phyloP scores from a whole-genome alignment of 441 rosid species.

The Jatropha multifida region DNA sequence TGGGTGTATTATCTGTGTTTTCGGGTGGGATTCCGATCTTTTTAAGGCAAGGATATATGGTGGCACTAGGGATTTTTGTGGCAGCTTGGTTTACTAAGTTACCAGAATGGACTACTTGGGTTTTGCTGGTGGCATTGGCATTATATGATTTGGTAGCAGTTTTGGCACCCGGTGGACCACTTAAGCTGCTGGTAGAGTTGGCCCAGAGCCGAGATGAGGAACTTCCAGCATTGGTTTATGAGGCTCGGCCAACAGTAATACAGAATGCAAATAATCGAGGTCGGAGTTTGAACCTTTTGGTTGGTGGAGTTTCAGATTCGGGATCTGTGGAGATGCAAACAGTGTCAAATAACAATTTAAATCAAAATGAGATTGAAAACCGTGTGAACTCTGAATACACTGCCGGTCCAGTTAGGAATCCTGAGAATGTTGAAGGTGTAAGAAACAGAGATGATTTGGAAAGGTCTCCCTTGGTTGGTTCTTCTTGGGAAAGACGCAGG shows the following conservation, averaged over 20 bases:
- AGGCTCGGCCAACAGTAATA: conserved; percentile 79
- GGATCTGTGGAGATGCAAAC: conserved; percentile 80
- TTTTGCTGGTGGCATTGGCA: conserved; percentile 79
- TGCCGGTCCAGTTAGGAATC: conserved; percentile 30
- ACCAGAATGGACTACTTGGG: conserved; percentile 98
- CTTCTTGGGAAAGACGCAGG: conserved; percentile 35
- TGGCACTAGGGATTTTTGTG: conserved; percentile 73
- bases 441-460: conserved; percentile 43
- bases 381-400: conserved; percentile 28
- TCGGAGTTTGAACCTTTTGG: conserved; percentile 56
- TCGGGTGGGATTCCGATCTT: conserved; percentile 73
- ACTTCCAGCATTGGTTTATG: conserved; percentile 92
- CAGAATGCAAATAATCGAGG: conserved; percentile 35
- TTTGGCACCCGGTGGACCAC: conserved; percentile 96
- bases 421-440: conserved; percentile 35
- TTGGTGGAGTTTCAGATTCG: conserved; percentile 63
- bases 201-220: conserved; percentile 90
- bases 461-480: conserved; percentile 48
- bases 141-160: conserved; percentile 90
- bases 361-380: conserved; percentile 32
- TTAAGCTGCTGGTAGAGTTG: conserved; percentile 84
- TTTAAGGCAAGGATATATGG: conserved; percentile 87
- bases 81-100: conserved; percentile 93
- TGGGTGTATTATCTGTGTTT: conserved; percentile 81
- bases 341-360: conserved; percentile 33